Base-by-base conservation (phyloP, 306 rosid species). In the cucumber (Cucumis sativus) region DNA sequence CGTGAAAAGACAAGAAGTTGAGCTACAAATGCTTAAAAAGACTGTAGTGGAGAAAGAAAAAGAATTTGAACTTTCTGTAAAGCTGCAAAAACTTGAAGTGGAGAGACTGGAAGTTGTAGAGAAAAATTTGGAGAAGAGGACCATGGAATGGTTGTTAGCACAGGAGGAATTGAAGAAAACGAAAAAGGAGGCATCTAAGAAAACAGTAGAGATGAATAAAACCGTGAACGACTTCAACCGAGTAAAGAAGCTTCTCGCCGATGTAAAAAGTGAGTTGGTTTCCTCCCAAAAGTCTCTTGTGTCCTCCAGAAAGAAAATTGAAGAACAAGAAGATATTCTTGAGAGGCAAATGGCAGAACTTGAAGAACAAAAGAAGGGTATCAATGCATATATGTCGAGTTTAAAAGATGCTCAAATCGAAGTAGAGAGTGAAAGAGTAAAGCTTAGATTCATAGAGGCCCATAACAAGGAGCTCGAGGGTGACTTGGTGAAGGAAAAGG, bases 251-350 rank as follows among this genome's bases (percentile, higher is more conserved):
- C 90, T 95, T 86, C 93, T 95, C 30, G 35, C 49, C 63, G 92
- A 84, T 37, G 92, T 87, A 73, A 93, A 92, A 84, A 88, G 85
- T 20, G 99, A 89, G 73, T 81, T 92, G 85, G 92, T 92, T 85
- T 90, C 90, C 30, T 92, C 99, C 77, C 99, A 91, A 88, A 91
- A 90, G 75, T 85, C 96, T 33, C 83, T 95, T 59, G 81, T 87
- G 11, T 85, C 86, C 76, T 90, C 97, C 57, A 83, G 93, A 79
- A 65, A 83, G 79, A 90, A 86, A 87, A 89, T 85, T 91, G 88
- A 87, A 82, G 92, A 82, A 70, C 97, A 92, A 73, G 97, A 89
- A 80, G 66, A n/a, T 85, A 90, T 89, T 84, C 69, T 87, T 75
- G 85, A 79, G 80, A 80, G 78, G 78, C 93, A 88, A 81, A 73